Evolutionary conservation across 345 rosid species (phyloP), one percentile per base, ranked within the genome.

Genomic region (Aurinia saxatilis): DNA sequence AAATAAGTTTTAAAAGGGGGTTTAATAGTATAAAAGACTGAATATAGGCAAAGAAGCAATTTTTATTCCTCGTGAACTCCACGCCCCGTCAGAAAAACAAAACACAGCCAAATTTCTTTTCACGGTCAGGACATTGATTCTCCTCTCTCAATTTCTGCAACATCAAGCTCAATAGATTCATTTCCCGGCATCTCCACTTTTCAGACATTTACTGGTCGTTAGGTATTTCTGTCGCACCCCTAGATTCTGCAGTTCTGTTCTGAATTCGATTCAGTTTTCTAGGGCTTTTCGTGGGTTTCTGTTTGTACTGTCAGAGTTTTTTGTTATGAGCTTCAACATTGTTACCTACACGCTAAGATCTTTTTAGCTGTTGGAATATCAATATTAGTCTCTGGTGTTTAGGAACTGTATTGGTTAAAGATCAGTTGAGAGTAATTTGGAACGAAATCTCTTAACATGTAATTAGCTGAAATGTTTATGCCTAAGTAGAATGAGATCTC

Each of bases 31-130:
- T 3, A 36, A 36, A 69, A 54, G 0, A 63, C 39, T 47, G 14
- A 41, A 39, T 30, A 39, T 55, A 49, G 58, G n/a, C 39, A 49
- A 38, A 54, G 31, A 63, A 40, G 38, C 65, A 40, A 40, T 9
- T 48, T 46, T 33, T 48, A 41, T 63, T 70, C 65, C 48, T 70
- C 65, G 55, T 53, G 56, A 68, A 60, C 55, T 52, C 46, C 52
- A 63, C 63, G 68, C n/a, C 50, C 63, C 54, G 54, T 68, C 38
- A 15, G 61, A 30, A 16, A 15, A 58, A 58, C 50, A 27, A 11
- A 68, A 67, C 42, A n/a, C 66, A 12, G 15, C 38, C 41, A 66
- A 21, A 21, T 17, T 6, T 35, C 13, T 15, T 48, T 25, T 37
- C 6, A 27, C 57, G 47, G 60, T 51, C 54, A 42, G 18, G 49